Percentiles rank a stretch among this genome's conserved stretches.
These are phyloP conservation scores for Biscogniauxia mediterranea DNA, from an alignment of 2,329 filamentous ascomycete species.

Conservation along the genomic window DNA sequence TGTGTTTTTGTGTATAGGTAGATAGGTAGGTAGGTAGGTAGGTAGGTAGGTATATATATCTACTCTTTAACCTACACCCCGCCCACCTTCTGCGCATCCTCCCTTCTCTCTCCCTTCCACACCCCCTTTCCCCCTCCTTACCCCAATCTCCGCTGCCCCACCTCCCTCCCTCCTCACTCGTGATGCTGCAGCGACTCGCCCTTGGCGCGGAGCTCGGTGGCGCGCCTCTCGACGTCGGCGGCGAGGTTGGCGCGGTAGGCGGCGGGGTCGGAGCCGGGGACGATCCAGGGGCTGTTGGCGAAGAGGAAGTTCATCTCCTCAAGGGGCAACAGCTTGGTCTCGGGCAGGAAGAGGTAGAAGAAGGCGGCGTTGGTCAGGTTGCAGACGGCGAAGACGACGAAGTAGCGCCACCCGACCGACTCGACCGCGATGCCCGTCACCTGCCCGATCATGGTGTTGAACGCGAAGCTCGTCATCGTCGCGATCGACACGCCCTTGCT, in stretches of 20 bases:
- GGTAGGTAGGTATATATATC: too few species aligned
- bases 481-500: constrained; percentile 73
- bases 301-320: constrained; percentile 68
- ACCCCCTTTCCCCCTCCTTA: not conserved
- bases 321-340: constrained; percentile 60
- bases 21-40: too few species aligned
- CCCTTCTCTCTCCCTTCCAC: not conserved
- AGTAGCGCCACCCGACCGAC: constrained; percentile 53
- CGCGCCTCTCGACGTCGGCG: constrained; percentile 57
- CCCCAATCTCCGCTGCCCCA: too few species aligned
- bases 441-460: constrained; percentile 57
- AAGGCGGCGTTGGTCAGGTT: constrained; percentile 50
- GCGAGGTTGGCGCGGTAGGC: constrained; percentile 45
- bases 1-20: too few species aligned
- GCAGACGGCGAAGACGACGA: constrained; percentile 62
- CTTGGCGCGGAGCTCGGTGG: constrained; percentile 57
- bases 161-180: not conserved
- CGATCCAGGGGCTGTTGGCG: constrained; percentile 60
- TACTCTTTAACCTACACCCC: too few species aligned
- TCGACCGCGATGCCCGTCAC: constrained; percentile 46
- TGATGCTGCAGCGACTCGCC: constrained; percentile 12
- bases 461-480: constrained; percentile 71
- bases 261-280: constrained; percentile 54
- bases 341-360: constrained; percentile 64
- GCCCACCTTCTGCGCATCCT: too few species aligned